Base-by-base conservation (phyloP, 805 yeast species). In the Yamadazyma kitorensis region DNA sequence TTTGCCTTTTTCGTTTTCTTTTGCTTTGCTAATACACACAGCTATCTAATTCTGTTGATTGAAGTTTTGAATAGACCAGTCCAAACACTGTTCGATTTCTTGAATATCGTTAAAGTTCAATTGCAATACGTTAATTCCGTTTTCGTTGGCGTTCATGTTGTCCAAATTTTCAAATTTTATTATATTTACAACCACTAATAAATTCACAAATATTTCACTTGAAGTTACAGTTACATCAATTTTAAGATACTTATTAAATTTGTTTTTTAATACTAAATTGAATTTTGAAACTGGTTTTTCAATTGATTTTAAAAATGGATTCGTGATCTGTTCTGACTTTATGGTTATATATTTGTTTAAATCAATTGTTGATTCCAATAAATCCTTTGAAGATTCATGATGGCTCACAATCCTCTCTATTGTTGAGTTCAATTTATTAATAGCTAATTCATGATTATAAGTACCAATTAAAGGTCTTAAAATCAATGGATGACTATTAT, bases 391-490 rank as follows among this genome's bases (percentile, higher is more conserved):
- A 8, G 37, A 38, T 6, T 39, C 38, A 35, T 43, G 49, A 24
- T 42, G 41, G 9, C 35, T 21, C 12, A 43, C 28, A 5, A 57
- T 40, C 14, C 41, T 43, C 11, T 57, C 44, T 16, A 74, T 42
- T 11, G 68, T 57, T 6, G 52, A 49, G 8, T 41, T 30, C 44
- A 62, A 46, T 27, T 48, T 46, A 17, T 44, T 41, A 9, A 75
- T 40, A 32, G 66, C 57, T 22, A 60, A 44, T 41, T 76, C 78
- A 45, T 80, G 86, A 38, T 72, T 68, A 39, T 75, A 68, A 43
- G 76, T 74, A 4, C 82, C 82, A 22, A 80, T 63, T 26, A 80
- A 51, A 2, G 86, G 83, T 23, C 79, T 56, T 14, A 80, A 55
- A 14, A 80, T 61, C 34, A 71, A 53, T 2, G 74, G 67, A 34